These are phyloP conservation scores for Phytophthora hybrid DNA, from an alignment of 352 stramenopile species.

Conservation along the genomic window DNA sequence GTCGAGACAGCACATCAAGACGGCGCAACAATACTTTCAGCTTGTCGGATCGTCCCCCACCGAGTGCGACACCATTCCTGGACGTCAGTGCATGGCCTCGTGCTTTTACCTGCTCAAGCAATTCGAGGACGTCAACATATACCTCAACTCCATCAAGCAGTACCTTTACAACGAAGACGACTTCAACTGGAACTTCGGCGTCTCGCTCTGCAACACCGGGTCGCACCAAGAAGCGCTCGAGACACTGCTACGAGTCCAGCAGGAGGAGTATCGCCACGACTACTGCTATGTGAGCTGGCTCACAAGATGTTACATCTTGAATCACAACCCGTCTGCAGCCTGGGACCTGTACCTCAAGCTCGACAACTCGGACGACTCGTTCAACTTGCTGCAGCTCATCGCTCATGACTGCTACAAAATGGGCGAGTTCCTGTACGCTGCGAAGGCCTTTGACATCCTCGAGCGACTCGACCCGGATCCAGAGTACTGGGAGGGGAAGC, in stretches of 20 bases:
- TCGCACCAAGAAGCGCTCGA: constrained; percentile 95
- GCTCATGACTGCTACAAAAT: constrained; percentile 98
- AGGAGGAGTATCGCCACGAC: constrained; percentile 93
- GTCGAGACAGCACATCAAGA: constrained; percentile 93
- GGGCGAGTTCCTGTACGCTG: constrained; percentile 95
- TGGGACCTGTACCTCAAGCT: constrained; percentile 98
- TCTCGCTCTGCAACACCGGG: constrained; percentile 92
- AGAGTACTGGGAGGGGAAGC: constrained; percentile 97
- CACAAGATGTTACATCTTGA: constrained; percentile 95
- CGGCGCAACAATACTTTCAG: constrained; percentile 95
- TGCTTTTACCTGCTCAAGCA: constrained; percentile 97
- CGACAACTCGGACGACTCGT: constrained; percentile 95
- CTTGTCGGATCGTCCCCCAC: constrained; percentile 93
- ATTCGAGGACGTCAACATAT: constrained; percentile 98
- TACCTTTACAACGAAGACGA: constrained; percentile 97
- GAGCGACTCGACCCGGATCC: constrained; percentile 95
- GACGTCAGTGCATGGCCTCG: constrained; percentile 97
- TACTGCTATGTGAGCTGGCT: constrained; percentile 94
- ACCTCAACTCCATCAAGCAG: constrained; percentile 96
- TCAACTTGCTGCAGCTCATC: constrained; percentile 96
- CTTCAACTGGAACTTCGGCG: constrained; percentile 98
- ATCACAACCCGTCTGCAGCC: constrained; percentile 93
- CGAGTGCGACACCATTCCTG: constrained; percentile 97
- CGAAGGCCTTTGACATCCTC: constrained; percentile 96
- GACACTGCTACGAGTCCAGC: constrained; percentile 91